Conservation (phyloP, 495 filamentous ascomycete genomes). For the Talaromyces borbonicus region DNA sequence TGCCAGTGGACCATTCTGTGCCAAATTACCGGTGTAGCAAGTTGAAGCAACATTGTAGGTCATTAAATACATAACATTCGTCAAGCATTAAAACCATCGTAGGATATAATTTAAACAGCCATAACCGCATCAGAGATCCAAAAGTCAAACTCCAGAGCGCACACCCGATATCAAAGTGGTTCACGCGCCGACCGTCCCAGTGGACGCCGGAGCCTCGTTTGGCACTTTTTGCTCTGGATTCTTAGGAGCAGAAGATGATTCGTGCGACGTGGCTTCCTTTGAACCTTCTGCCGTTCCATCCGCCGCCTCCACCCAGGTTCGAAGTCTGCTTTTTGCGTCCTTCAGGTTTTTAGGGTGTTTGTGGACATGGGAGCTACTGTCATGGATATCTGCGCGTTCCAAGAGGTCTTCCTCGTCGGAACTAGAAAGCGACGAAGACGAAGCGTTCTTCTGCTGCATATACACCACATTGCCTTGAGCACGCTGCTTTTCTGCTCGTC, state of each 20-base stretch:
- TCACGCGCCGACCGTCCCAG: background rate
- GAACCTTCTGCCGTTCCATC: background rate
- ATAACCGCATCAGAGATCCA: too few relatives aligned
- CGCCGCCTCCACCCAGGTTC: conserved; percentile 19
- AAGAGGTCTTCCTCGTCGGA: conserved; percentile 68
- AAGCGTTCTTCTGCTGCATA: conserved; percentile 50
- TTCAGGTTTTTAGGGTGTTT: conserved; percentile 26
- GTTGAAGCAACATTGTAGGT: too few relatives aligned
- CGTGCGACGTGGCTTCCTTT: background rate
- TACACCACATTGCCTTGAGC: conserved; percentile 53
- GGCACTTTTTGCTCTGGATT: background rate
- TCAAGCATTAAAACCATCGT: too few relatives aligned
- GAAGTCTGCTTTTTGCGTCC: conserved; percentile 32
- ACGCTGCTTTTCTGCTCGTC: conserved; percentile 50
- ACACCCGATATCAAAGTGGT: too few relatives aligned
- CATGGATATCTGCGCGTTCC: conserved; percentile 35
- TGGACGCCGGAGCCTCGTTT: background rate
- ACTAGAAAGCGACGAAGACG: conserved; percentile 50
- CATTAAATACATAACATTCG: too few relatives aligned
- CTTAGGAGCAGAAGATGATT: background rate
- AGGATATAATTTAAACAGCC: background rate
- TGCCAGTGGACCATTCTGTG: too few relatives aligned
- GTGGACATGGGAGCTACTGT: background rate
- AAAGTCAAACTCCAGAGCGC: too few relatives aligned
- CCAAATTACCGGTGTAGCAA: too few relatives aligned